Percentiles rank a stretch among this genome's conserved stretches.
Evolutionary conservation across 2,329 filamentous ascomycete genomes (phyloP).

Genomic region (Colletotrichum trifolii): DNA sequence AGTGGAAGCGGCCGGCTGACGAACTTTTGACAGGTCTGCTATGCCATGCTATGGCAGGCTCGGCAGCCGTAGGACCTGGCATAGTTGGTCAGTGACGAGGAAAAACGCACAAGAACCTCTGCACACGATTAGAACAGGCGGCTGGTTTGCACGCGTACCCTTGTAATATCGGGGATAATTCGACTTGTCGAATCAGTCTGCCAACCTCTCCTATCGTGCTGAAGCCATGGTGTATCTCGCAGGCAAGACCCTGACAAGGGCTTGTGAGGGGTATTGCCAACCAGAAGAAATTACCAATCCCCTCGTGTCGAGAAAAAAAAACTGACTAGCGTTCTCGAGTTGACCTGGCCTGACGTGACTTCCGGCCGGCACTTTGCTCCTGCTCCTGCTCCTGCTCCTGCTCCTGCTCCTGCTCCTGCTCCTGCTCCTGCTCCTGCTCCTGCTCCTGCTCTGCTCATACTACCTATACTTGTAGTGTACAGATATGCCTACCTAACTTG

Average conservation of each 20-base stretch:
- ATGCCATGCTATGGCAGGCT: constrained; percentile 16
- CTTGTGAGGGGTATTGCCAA: constrained; percentile 28
- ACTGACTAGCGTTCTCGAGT: constrained; percentile 22
- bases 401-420: no score
- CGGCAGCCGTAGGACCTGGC: neutral
- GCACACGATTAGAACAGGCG: neutral
- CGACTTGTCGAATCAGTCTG: constrained; percentile 34
- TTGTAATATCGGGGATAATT: constrained; percentile 36
- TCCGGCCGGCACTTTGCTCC: constrained; percentile 33
- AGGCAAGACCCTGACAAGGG: constrained; percentile 31
- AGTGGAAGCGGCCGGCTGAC: constrained; percentile 5
- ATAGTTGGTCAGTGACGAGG: no score
- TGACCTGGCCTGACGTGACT: neutral
- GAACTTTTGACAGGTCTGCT: constrained; percentile 28
- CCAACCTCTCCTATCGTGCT: constrained; percentile 12
- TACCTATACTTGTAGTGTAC: no score
- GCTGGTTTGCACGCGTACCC: constrained; percentile 3
- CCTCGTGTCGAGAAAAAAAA: constrained; percentile 11
- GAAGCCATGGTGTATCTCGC: constrained; percentile 27
- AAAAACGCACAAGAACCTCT: no score
- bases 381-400: no score
- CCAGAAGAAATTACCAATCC: constrained; percentile 9
- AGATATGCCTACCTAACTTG: no score
- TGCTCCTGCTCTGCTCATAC: no score
- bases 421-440: no score